phyloP scores from a whole-genome alignment of 148 eudicot genomes.

The Chenopodium album region DNA sequence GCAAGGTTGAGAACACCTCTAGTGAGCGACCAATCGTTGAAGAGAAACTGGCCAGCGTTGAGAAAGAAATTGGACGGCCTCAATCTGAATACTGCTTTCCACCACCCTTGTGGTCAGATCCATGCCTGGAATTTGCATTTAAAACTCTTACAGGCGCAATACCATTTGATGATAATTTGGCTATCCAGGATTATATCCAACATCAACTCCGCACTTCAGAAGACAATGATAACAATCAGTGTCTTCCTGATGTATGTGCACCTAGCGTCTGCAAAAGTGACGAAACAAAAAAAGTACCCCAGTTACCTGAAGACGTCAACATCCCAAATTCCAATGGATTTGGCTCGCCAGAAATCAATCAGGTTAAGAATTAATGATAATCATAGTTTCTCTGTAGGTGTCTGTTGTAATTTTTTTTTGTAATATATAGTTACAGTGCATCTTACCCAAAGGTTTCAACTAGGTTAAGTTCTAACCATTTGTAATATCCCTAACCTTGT shows the following conservation, averaged over 20 bases:
- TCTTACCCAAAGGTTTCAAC: constrained; percentile 14
- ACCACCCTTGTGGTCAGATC: constrained; percentile 62
- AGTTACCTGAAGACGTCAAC: constrained; percentile 27
- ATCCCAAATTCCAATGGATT: constrained; percentile 25
- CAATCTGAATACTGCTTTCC: constrained; percentile 37
- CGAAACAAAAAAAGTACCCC: constrained; percentile 18
- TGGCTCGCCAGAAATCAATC: constrained; percentile 28
- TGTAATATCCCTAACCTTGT: constrained; percentile 18
- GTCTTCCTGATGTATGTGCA: constrained; percentile 25
- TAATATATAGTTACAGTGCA: constrained; percentile 10
- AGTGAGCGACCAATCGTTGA: constrained; percentile 15
- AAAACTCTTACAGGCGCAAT: constrained; percentile 86
- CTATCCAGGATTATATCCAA: constrained; percentile 44
- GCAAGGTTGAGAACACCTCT: constrained; percentile 5
- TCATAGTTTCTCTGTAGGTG: neutral
- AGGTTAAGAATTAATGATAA: constrained; percentile 15
- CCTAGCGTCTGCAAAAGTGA: constrained; percentile 25
- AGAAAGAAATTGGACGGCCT: constrained; percentile 12
- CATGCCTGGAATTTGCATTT: constrained; percentile 76
- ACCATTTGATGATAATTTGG: constrained; percentile 56
- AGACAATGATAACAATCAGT: constrained; percentile 10
- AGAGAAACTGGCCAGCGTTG: constrained; percentile 22
- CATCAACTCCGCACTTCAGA: constrained; percentile 38
- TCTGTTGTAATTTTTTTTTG: constrained; percentile 20
- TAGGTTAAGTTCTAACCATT: constrained; percentile 30